A percentile compares a stretch with the other conserved stretches of the same genome.
These are phyloP conservation scores for Coriaria nepalensis DNA, from an alignment of 306 rosid species.

Conservation along the genomic window DNA sequence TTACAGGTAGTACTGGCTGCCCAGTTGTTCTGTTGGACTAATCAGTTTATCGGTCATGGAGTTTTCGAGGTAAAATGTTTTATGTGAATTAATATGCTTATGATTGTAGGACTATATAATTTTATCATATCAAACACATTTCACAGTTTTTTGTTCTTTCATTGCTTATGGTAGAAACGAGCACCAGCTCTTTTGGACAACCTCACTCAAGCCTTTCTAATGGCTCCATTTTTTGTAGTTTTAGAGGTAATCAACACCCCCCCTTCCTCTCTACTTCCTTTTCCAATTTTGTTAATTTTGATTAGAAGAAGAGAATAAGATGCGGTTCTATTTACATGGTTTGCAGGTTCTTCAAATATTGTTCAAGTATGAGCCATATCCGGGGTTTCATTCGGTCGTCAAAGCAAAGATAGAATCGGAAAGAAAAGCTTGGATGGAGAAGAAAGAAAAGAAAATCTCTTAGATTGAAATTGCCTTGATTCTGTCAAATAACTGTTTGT, in stretches of 20 bases:
- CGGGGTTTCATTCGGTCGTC: slow-evolving; percentile 52
- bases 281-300: neutral
- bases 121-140: slow-evolving; percentile 1
- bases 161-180: slow-evolving; percentile 29
- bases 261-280: neutral
- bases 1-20: slow-evolving; percentile 57
- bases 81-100: neutral
- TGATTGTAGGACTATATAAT: no score
- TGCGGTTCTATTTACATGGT: neutral
- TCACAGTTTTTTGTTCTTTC: neutral
- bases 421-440: slow-evolving; percentile 43
- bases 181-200: slow-evolving; percentile 83
- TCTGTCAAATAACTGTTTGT: neutral
- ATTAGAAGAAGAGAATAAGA: neutral
- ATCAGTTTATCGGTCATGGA: slow-evolving; percentile 77
- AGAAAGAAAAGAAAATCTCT: slow-evolving; percentile 36
- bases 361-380: slow-evolving; percentile 60
- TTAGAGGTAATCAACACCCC: slow-evolving; percentile 45
- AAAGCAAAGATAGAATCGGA: slow-evolving; percentile 38
- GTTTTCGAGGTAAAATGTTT: slow-evolving; percentile 44
- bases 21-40: slow-evolving; percentile 68
- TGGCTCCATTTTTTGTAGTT: slow-evolving; percentile 90
- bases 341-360: slow-evolving; percentile 42
- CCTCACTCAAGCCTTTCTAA: slow-evolving; percentile 58
- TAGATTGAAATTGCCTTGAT: slow-evolving; percentile 17